Evolutionary conservation across 305 asterid species (phyloP).

Genomic region (Withania somnifera): DNA sequence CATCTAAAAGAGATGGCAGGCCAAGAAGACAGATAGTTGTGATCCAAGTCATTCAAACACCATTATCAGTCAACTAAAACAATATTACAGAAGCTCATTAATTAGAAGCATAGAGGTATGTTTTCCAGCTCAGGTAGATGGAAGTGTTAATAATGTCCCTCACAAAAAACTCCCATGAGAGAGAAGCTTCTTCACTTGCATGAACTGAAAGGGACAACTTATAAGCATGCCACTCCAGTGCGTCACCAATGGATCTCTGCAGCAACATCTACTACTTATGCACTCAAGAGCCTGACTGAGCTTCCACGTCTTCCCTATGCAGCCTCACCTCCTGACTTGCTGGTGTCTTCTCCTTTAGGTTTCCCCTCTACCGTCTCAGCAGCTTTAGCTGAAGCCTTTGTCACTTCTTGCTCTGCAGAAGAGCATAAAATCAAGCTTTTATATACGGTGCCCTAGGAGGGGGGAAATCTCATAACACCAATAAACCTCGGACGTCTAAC

Average conservation of each 20-base stretch:
- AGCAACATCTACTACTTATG: not conserved
- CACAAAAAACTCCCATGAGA: not conserved
- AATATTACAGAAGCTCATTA: not conserved
- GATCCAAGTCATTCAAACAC: not conserved
- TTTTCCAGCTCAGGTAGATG: not conserved
- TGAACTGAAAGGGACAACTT: not conserved
- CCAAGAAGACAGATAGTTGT: not conserved
- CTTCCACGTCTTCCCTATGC: slow-evolving; percentile 8
- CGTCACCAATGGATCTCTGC: not conserved
- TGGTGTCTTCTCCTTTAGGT: not conserved
- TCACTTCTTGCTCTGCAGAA: slow-evolving; percentile 31
- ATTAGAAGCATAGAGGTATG: not conserved
- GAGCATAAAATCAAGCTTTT: not conserved
- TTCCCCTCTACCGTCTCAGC: slow-evolving; percentile 21
- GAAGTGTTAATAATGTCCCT: not conserved
- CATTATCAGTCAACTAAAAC: not conserved
- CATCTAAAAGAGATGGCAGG: not conserved
- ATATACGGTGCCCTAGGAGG: not conserved
- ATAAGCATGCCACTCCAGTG: not conserved
- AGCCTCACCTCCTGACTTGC: slow-evolving; percentile 25
- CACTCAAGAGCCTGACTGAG: slow-evolving; percentile 10
- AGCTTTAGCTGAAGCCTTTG: slow-evolving; percentile 28
- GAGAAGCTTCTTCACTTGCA: not conserved
- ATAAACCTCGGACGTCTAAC: not conserved
- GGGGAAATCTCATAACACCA: not conserved